phyloP scores from a whole-genome alignment of 116 monocot species.

The Dioscorea cayenensis region DNA sequence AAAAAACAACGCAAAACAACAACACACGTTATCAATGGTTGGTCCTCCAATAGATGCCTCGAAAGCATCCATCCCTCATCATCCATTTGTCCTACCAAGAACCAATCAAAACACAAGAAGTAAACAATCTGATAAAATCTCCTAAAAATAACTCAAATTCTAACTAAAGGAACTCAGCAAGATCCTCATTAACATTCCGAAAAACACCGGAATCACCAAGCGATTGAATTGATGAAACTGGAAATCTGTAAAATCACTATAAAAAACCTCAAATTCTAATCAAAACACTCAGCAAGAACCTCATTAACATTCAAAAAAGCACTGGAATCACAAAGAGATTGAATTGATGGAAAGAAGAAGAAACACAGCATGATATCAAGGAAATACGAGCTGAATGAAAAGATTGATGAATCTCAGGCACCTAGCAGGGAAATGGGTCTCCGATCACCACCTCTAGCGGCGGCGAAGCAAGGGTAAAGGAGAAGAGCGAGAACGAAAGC shows the following conservation, averaged over 20 bases:
- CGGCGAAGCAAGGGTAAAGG: conserved; percentile 10
- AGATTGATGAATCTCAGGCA: neutral
- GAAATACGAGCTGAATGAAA: neutral
- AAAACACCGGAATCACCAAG: neutral
- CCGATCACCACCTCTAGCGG: conserved; percentile 31
- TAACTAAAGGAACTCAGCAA: no score
- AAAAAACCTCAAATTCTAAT: neutral
- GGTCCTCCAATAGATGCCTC: conserved; percentile 35
- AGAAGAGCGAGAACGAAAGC: conserved; percentile 2
- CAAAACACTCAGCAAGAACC: no score
- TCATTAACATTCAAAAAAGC: neutral
- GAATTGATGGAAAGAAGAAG: neutral
- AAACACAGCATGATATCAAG: neutral
- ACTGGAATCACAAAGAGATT: neutral
- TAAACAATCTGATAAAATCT: neutral
- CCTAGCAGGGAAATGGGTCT: neutral
- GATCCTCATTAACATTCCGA: no score
- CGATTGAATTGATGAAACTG: neutral
- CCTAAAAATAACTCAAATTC: neutral
- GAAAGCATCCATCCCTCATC: neutral
- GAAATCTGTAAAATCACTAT: neutral
- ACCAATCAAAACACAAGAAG: neutral
- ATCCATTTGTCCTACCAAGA: conserved; percentile 15
- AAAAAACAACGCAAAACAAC: neutral
- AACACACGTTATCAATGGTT: conserved; percentile 42